Evolutionary conservation across 1,284 basidiomycete species (phyloP).

Genomic region (Chalciporus piperatoides): DNA sequence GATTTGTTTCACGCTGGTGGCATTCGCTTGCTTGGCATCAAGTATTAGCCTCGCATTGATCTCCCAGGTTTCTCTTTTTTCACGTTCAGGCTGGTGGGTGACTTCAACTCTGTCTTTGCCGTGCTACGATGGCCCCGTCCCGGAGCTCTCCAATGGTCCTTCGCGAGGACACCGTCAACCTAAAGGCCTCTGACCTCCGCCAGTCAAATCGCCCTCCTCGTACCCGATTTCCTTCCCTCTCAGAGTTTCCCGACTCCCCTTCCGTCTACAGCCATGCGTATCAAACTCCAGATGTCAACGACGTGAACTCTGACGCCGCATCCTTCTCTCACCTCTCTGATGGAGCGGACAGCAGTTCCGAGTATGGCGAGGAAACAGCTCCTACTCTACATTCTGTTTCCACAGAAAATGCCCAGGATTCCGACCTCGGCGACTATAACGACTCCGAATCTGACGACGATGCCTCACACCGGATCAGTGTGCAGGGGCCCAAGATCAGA

Average conservation of each 20-base stretch:
- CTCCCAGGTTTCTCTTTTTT: background rate
- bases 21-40: background rate
- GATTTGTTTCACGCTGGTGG: too few relatives aligned
- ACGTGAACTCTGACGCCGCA: constrained; percentile 24
- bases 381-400: constrained; percentile 38
- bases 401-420: constrained; percentile 29
- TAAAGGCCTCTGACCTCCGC: constrained; percentile 51
- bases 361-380: constrained; percentile 56
- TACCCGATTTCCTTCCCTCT: constrained; percentile 48
- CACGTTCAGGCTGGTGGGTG: background rate
- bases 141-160: constrained; percentile 15
- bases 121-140: constrained; percentile 17
- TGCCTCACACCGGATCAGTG: constrained; percentile 51
- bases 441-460: constrained; percentile 38
- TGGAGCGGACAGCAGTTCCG: constrained; percentile 49
- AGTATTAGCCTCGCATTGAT: background rate
- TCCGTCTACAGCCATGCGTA: constrained; percentile 61
- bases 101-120: background rate
- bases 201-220: constrained; percentile 40
- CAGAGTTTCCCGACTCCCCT: constrained; percentile 61
- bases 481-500: constrained; percentile 74
- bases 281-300: constrained; percentile 33
- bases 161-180: constrained; percentile 48
- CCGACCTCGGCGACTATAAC: constrained; percentile 36
- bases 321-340: constrained; percentile 42